Base-by-base conservation (phyloP, 495 filamentous ascomycete genomes). In the Penicillium manginii region DNA sequence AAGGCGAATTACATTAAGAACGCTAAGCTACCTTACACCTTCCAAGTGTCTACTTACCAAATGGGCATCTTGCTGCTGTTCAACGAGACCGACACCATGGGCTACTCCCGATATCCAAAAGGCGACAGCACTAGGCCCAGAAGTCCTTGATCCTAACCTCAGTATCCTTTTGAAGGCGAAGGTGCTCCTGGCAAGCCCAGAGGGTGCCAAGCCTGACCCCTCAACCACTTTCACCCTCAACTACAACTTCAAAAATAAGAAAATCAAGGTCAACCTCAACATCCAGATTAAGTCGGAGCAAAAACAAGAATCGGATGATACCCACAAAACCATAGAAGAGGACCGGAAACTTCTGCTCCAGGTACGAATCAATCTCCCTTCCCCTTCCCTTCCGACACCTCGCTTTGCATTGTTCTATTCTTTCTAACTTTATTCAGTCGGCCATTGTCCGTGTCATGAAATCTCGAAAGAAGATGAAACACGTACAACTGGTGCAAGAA, bases 361-460 rank as follows among this genome's bases (percentile, higher is more conserved):
- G 87, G 94, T 97, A 80, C 75, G 89, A 18, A n/a, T 11, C 35
- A 39, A 39, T 7, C 35, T 12, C 15, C 40, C 40, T 3, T n/a
- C 40, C 40, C 40, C 12, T 3, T 14, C 12, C 35, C 35, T 15
- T 11, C 14, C 35, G 4, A 37, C 15, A 4, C 11, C 35, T 3
- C 12, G 7, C 35, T 37, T 4, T 29, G 26, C 26, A 29, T n/a
- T n/a, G 15, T 33, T 55, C 54, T 33, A 31, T 71, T 52, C 52
- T 37, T 55, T 65, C 61, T 75, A 63, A 77, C 54, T 12, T 14
- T 31, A 8, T 52, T 8, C 65, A 98, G 96, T 98, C 96, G 56
- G 91, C 93, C 18, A 98, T 99, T 66, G 94, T 99, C 35, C 88
- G 94, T 64, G 97, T 99, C 78, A 99, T 98, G 94, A 99, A 99